These are phyloP conservation scores for Fusarium ambrosium DNA, from an alignment of 2,329 filamentous ascomycete genomes.

Conservation along the genomic window DNA sequence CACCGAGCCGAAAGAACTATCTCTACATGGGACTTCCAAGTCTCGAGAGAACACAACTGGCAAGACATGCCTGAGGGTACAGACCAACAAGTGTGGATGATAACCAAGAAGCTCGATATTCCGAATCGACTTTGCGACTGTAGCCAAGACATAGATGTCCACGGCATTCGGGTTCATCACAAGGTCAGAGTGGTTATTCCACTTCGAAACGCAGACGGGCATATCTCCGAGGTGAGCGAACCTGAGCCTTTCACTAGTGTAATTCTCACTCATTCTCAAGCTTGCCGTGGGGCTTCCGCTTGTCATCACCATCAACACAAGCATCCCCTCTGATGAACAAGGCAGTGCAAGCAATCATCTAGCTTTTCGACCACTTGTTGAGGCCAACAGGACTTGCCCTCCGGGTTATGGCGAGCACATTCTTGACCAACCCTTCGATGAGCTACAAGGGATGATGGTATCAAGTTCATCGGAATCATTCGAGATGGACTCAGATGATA, in stretches of 20 bases:
- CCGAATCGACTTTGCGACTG: background rate
- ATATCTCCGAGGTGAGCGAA: background rate
- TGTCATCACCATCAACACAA: background rate
- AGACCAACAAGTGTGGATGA: background rate
- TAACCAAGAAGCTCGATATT: background rate
- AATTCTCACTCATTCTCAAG: background rate
- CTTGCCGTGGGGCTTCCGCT: background rate
- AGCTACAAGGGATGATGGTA: background rate
- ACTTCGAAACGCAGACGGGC: background rate
- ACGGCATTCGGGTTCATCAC: background rate
- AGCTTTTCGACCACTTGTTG: background rate
- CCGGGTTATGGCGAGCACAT: background rate
- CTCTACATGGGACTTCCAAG: background rate
- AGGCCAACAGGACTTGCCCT: background rate
- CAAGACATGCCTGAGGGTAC: background rate
- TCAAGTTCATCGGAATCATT: background rate
- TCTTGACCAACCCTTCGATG: background rate
- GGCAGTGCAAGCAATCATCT: background rate
- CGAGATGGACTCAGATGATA: background rate
- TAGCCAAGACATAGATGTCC: background rate
- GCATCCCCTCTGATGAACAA: background rate
- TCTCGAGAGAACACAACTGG: background rate
- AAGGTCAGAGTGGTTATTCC: background rate
- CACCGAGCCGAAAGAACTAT: background rate
- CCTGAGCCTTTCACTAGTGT: background rate